phyloP scores from a whole-genome alignment of 2,329 filamentous ascomycete genomes.

The Colletotrichum karsti region DNA sequence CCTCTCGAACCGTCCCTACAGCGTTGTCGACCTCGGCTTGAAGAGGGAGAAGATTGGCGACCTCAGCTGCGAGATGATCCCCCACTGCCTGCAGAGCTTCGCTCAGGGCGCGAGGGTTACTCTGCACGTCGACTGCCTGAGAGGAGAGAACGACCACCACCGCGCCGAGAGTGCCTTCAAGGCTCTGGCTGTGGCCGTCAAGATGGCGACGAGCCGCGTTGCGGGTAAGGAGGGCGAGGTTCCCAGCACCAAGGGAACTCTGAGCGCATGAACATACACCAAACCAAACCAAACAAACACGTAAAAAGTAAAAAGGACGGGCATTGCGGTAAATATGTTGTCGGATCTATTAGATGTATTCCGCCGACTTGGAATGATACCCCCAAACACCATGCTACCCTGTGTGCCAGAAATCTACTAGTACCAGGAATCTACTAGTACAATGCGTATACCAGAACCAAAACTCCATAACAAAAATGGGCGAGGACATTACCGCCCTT shows the following conservation, averaged over 20 bases:
- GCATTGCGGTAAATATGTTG: slow-evolving; percentile 1
- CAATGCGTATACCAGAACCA: slow-evolving; percentile 13
- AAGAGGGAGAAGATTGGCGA: slow-evolving; percentile 93
- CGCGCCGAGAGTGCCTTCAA: slow-evolving; percentile 97
- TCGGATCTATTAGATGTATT: slow-evolving; percentile 8
- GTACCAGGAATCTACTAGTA: slow-evolving; percentile 4
- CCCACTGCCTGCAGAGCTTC: slow-evolving; percentile 94
- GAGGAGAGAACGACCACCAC: slow-evolving; percentile 95
- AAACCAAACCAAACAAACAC: background rate
- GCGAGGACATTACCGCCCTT: slow-evolving; percentile 16
- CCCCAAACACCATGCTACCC: slow-evolving; percentile 32
- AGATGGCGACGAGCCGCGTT: slow-evolving; percentile 78
- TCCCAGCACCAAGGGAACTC: slow-evolving; percentile 93
- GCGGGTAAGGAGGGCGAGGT: slow-evolving; percentile 89
- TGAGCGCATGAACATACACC: slow-evolving; percentile 57
- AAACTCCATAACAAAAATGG: slow-evolving; percentile 14
- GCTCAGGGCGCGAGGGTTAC: slow-evolving; percentile 90
- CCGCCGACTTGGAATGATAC: slow-evolving; percentile 23
- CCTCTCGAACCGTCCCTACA: slow-evolving; percentile 89
- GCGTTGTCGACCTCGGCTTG: slow-evolving; percentile 84
- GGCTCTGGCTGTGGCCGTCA: slow-evolving; percentile 87
- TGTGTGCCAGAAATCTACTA: slow-evolving; percentile 9
- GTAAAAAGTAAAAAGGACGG: slow-evolving; percentile 1
- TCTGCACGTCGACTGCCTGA: slow-evolving; percentile 92
- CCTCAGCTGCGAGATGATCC: slow-evolving; percentile 95